A percentile compares a stretch with the other conserved stretches of the same genome.
These are phyloP conservation scores for Jatropha podagrica DNA, from an alignment of 441 rosid genomes.

Conservation along the genomic window DNA sequence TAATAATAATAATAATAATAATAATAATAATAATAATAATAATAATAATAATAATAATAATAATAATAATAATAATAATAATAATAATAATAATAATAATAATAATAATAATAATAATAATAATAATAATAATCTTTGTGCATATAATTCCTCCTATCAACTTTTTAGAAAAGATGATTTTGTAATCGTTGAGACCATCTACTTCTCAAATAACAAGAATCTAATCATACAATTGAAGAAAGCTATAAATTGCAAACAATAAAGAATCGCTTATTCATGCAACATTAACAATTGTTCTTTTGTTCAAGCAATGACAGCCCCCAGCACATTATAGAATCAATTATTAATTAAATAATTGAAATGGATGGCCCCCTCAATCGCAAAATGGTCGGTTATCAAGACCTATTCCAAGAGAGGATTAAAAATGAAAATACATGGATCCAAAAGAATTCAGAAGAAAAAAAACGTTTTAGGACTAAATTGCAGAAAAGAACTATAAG, in stretches of 20 bases:
- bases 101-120: no score
- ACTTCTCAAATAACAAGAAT: slow-evolving; percentile 42
- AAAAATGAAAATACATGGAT: slow-evolving; percentile 6
- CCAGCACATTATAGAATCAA: slow-evolving; percentile 28
- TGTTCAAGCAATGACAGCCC: slow-evolving; percentile 2
- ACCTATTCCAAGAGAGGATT: slow-evolving; percentile 34
- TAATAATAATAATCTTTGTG: slow-evolving; percentile 38
- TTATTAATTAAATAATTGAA: slow-evolving; percentile 18
- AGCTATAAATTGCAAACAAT: slow-evolving; percentile 19
- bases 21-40: no score
- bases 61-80: no score
- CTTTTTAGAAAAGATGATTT: slow-evolving; percentile 49
- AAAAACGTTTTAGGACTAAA: background rate
- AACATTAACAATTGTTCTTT: slow-evolving; percentile 13
- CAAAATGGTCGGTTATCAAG: slow-evolving; percentile 20
- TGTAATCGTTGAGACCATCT: slow-evolving; percentile 34
- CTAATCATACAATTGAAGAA: slow-evolving; percentile 28
- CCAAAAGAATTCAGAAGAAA: background rate
- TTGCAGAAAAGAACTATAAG: background rate
- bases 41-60: no score
- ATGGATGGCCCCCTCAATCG: slow-evolving; percentile 19
- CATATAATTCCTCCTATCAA: slow-evolving; percentile 55
- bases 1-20: no score
- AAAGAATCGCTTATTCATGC: slow-evolving; percentile 30
- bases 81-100: no score